phyloP scores from a whole-genome alignment of 2,329 filamentous ascomycete species.

The Nectriaceae sp. region DNA sequence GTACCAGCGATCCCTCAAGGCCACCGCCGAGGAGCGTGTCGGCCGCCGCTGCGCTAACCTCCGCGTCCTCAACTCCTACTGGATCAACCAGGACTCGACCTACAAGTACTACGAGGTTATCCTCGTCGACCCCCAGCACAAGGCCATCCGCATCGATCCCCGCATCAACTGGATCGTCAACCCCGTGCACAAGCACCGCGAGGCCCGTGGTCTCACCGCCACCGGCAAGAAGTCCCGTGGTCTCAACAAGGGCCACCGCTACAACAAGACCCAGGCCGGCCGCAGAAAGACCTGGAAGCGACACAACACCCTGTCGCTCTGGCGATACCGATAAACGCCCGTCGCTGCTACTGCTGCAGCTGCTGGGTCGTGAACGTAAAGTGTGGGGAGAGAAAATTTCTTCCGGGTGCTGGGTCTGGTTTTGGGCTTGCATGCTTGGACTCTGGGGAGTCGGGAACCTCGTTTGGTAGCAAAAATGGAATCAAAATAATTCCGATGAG shows the following conservation, averaged over 20 bases:
- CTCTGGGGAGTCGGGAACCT: constrained; percentile 34
- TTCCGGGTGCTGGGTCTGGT: constrained; percentile 30
- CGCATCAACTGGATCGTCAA: constrained; percentile 99
- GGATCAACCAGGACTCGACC: constrained; percentile 99
- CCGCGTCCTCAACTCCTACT: constrained; percentile 99
- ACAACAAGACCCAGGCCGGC: constrained; percentile 97
- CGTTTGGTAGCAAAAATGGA: constrained; percentile 34
- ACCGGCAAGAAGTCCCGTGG: constrained; percentile 99
- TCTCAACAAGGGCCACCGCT: constrained; percentile 98
- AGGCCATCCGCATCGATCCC: constrained; percentile 97
- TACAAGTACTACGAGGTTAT: constrained; percentile 99
- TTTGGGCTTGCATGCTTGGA: constrained; percentile 34
- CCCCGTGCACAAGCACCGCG: constrained; percentile 99
- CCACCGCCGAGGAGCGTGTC: constrained; percentile 99
- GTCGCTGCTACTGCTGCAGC: constrained; percentile 8
- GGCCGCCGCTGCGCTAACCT: constrained; percentile 98
- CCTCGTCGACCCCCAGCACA: constrained; percentile 99
- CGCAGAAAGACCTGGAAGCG: constrained; percentile 99
- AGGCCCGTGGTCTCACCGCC: constrained; percentile 93
- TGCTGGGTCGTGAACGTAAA: constrained; percentile 10
- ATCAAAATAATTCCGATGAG: constrained; percentile 32
- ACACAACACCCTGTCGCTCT: constrained; percentile 98
- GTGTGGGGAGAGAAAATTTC: constrained; percentile 22
- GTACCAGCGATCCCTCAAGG: constrained; percentile 98
- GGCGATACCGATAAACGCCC: constrained; percentile 84